These are phyloP conservation scores for Wickerhamomyces bovis DNA, from an alignment of 805 yeast species.

Conservation along the genomic window DNA sequence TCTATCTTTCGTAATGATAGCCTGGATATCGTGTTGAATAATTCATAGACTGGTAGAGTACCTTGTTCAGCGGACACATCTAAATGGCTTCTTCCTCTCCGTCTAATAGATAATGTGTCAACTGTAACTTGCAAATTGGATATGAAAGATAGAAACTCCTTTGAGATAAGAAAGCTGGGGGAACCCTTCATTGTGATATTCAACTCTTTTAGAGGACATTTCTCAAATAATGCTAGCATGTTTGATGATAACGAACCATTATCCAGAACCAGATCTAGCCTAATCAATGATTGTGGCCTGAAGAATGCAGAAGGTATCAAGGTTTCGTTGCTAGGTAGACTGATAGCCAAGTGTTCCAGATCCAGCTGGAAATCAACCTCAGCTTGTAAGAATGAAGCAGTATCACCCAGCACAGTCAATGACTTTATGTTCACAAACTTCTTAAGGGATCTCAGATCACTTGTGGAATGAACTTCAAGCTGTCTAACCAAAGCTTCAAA, in stretches of 20 bases:
- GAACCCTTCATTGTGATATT: slow-evolving; percentile 6
- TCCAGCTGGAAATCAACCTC: neutral
- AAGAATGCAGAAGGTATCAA: neutral
- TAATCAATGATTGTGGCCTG: neutral
- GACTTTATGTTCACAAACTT: slow-evolving; percentile 9
- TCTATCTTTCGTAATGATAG: neutral
- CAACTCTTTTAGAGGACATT: slow-evolving; percentile 6
- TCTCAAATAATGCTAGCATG: neutral
- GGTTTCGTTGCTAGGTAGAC: neutral
- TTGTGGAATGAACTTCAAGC: slow-evolving; percentile 3
- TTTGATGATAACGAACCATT: neutral
- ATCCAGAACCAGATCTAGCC: slow-evolving; percentile 3
- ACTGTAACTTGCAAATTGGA: neutral
- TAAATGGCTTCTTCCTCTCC: neutral
- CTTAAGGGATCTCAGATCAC: neutral
- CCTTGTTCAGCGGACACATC: neutral
- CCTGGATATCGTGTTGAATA: neutral
- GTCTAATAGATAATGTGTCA: neutral
- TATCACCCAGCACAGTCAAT: slow-evolving; percentile 12
- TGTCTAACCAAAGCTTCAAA: neutral
- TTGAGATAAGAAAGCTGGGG: neutral
- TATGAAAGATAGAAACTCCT: neutral
- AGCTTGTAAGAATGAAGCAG: neutral
- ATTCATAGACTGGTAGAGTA: neutral
- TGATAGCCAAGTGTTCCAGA: slow-evolving; percentile 11